Base-by-base conservation (phyloP, 176 grass and related monocot species). In the Dendrocalamus sinicus region DNA sequence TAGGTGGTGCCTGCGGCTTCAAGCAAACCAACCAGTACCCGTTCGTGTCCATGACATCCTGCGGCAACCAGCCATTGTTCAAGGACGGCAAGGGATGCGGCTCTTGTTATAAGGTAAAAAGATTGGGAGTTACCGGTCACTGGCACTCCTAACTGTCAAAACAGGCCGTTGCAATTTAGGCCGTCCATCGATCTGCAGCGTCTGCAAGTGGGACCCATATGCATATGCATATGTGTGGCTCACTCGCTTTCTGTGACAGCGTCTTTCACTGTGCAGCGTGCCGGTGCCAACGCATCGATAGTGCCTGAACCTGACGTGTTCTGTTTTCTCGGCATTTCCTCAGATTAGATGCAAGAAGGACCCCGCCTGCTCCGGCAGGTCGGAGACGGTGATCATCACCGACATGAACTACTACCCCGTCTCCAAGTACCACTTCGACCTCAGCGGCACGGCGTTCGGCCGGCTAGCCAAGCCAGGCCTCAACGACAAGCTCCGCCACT, bases 1-100 rank as follows among this genome's bases (percentile, higher is more conserved):
- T 65, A 97, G 95, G 93, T 57, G 95, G 95, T 9, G 95, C 90
- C 8, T 97, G 95, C 83, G 95, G 95, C 28, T 97, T 91, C 85
- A 94, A 94, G 88, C 86, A 93, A 58, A 84, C 85, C 75, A 89
- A 93, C 66, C 80, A 79, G 37, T 88, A 92, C 75, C 95, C 95
- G 22, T 97, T 97, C 88, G 9, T 53, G 63, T 88, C 91, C 53
- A 93, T 97, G 95, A 86, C 85, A 23, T 91, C 95, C 67, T 92
- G 92, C 88, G 95, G 95, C 68, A 97, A 93, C 89, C 91, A 90
- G 89, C 88, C 87, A 19, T 26, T 94, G 22, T 97, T 97, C 90
- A 93, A 91, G 88, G 88, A 78, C 74, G 92, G 95, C 82, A 93
- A 97, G 80, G 95, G 95, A 12, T 94, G 95, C 53, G 95, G 92